Percentiles rank a stretch among this genome's conserved stretches.
Evolutionary conservation across 1,139 yeast genomes (phyloP).

Genomic region (Pichia sp.): DNA sequence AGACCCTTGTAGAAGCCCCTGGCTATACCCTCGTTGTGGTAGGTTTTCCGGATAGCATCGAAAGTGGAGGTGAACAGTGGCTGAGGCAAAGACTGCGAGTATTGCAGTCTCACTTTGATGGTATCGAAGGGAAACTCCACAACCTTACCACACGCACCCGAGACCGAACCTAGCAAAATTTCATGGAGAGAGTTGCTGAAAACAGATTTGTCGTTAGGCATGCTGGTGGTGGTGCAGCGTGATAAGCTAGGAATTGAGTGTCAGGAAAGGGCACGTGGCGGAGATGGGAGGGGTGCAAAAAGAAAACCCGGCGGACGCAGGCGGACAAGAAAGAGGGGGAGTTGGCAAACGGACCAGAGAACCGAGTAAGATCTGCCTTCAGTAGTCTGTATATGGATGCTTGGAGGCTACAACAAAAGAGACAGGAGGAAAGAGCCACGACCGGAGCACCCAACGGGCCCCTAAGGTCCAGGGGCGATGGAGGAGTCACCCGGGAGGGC

Average conservation of each 20-base stretch:
- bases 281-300: not conserved
- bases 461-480: too few relatives aligned
- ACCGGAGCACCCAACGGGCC: not conserved
- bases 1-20: constrained; percentile 63
- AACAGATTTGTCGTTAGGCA: constrained; percentile 15
- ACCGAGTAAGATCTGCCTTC: not conserved
- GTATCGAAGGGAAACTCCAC: constrained; percentile 94
- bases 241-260: not conserved
- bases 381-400: not conserved
- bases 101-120: constrained; percentile 79
- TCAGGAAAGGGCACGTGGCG: not conserved
- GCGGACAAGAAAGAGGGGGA: not conserved
- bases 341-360: not conserved
- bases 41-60: constrained; percentile 59
- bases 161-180: constrained; percentile 41
- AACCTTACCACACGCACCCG: constrained; percentile 82
- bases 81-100: constrained; percentile 48
- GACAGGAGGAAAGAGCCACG: not conserved
- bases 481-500: too few relatives aligned
- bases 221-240: not conserved
- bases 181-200: constrained; percentile 27
- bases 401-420: not conserved
- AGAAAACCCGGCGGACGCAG: not conserved
- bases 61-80: constrained; percentile 49
- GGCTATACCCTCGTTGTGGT: constrained; percentile 59